Conservation (phyloP, 768 basidiomycete genomes). For the Auricularia sp. region DNA sequence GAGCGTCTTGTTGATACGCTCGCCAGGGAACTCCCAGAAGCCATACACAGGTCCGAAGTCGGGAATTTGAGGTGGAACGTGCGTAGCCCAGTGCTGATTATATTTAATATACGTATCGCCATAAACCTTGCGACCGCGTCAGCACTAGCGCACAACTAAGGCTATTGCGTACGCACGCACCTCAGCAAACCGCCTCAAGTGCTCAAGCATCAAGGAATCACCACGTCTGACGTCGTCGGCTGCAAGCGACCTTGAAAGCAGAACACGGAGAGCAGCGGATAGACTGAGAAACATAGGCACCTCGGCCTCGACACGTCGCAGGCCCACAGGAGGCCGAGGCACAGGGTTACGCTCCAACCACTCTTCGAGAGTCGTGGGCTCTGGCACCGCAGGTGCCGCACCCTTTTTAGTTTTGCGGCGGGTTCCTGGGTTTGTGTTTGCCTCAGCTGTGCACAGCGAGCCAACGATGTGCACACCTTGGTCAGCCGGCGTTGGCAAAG, state of each 20-base stretch:
- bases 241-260: slow-evolving; percentile 6
- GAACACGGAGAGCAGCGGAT: slow-evolving; percentile 9
- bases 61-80: slow-evolving; percentile 16
- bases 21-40: slow-evolving; percentile 30
- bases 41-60: slow-evolving; percentile 27
- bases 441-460: too few species aligned
- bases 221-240: slow-evolving; percentile 6
- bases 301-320: neutral
- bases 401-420: too few species aligned
- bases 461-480: too few species aligned
- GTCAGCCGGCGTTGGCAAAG: too few species aligned
- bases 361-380: neutral
- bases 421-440: too few species aligned
- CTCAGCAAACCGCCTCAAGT: slow-evolving; percentile 14
- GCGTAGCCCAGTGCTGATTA: slow-evolving; percentile 29
- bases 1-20: slow-evolving; percentile 23
- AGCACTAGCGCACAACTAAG: neutral
- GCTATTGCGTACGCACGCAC: neutral
- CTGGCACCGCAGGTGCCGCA: neutral
- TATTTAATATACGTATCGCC: slow-evolving; percentile 22
- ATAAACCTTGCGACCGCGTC: slow-evolving; percentile 20
- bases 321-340: neutral
- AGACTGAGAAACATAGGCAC: slow-evolving; percentile 13
- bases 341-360: neutral
- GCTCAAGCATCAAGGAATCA: slow-evolving; percentile 14